These are phyloP conservation scores for Paraconiothyrium sp. DNA, from an alignment of 2,329 filamentous ascomycete genomes.

Conservation along the genomic window DNA sequence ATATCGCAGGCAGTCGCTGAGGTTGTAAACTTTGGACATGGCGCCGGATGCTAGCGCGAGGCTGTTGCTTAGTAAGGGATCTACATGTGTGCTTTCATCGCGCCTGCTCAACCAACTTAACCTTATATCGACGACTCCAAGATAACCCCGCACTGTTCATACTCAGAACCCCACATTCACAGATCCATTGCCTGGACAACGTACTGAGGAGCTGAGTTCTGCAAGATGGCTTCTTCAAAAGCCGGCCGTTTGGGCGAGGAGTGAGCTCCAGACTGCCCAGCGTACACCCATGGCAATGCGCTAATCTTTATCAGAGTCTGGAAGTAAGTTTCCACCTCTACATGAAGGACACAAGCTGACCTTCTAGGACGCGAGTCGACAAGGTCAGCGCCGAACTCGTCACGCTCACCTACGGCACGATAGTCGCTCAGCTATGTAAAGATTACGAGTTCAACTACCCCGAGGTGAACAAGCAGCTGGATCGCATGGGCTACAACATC, in stretches of 20 bases:
- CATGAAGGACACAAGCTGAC: conserved; percentile 34
- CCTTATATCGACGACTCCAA: conserved; percentile 26
- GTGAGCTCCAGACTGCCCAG: conserved; percentile 60
- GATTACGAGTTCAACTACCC: conserved; percentile 94
- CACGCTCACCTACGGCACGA: conserved; percentile 96
- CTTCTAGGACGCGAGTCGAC: conserved; percentile 83
- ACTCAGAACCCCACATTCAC: not conserved
- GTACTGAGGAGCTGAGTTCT: not conserved
- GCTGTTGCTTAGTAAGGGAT: conserved; percentile 18
- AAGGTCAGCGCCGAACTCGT: conserved; percentile 99
- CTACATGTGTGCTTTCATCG: conserved; percentile 22
- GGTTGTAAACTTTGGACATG: conserved; percentile 30
- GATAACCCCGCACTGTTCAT: not conserved
- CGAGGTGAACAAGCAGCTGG: conserved; percentile 96
- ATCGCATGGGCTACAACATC: conserved; percentile 99
- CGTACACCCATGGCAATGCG: conserved; percentile 38
- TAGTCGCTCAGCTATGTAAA: conserved; percentile 94
- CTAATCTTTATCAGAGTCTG: conserved; percentile 72
- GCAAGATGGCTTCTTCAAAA: conserved; percentile 67
- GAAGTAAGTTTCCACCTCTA: conserved; percentile 73
- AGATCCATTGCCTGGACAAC: not conserved
- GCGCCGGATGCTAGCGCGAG: conserved; percentile 21
- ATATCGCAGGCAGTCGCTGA: not conserved
- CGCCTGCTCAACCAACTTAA: conserved; percentile 20
- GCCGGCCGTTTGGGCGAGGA: conserved; percentile 77